Evolutionary conservation across 768 basidiomycete genomes (phyloP).

Genomic region (Daedalea quercina): DNA sequence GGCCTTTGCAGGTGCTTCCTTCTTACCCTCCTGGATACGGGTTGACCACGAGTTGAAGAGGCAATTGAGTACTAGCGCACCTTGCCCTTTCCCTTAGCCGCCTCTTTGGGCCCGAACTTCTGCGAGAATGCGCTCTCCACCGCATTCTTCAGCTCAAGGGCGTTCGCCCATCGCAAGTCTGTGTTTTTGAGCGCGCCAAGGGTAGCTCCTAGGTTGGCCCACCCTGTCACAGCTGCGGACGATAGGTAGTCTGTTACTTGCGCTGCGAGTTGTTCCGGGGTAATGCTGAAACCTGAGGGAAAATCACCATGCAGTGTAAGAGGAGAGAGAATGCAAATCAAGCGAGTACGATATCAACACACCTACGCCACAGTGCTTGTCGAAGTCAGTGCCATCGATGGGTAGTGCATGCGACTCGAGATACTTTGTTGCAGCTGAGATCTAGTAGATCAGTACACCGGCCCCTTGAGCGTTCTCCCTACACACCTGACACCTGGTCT

Average conservation of each 20-base stretch:
- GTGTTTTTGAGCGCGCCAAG: constrained; percentile 60
- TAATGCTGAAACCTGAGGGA: constrained; percentile 71
- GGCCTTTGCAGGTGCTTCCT: constrained; percentile 28
- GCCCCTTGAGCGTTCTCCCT: neutral
- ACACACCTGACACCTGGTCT: constrained; percentile 83
- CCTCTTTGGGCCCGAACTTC: constrained; percentile 68
- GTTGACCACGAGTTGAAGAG: neutral
- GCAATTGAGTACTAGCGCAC: constrained; percentile 26
- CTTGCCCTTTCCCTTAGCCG: constrained; percentile 60
- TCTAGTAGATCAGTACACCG: neutral
- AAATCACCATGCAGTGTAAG: neutral
- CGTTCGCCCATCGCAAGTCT: constrained; percentile 73
- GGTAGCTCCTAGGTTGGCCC: constrained; percentile 66
- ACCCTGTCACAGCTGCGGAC: constrained; percentile 53
- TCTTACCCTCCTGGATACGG: constrained; percentile 41
- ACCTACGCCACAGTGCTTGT: constrained; percentile 86
- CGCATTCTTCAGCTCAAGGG: constrained; percentile 78
- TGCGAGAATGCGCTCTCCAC: constrained; percentile 64
- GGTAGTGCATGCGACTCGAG: constrained; percentile 54
- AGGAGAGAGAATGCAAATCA: neutral
- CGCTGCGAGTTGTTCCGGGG: constrained; percentile 51
- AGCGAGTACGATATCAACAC: constrained; percentile 28
- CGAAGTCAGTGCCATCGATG: constrained; percentile 63
- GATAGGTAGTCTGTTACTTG: constrained; percentile 53
- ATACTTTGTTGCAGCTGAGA: constrained; percentile 70